A percentile compares a stretch with the other conserved stretches of the same genome.
phyloP scores from a whole-genome alignment of 129 eudicot genomes.

The Tagetes patula region DNA sequence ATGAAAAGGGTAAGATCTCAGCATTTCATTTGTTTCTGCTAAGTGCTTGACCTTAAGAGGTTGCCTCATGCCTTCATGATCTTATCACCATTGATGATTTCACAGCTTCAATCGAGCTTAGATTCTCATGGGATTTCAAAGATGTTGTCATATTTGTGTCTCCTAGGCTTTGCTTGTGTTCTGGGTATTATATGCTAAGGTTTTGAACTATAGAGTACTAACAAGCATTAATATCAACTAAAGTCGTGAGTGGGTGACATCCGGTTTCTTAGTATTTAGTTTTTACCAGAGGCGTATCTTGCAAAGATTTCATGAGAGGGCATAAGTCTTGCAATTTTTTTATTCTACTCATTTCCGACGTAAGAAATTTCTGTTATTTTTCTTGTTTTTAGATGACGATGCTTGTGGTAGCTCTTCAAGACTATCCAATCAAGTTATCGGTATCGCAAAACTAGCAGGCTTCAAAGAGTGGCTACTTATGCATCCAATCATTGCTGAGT shows the following conservation, averaged over 20 bases:
- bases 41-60: constrained; percentile 15
- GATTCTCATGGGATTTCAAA: not conserved
- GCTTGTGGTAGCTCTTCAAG: constrained; percentile 30
- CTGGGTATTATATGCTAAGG: constrained; percentile 1
- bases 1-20: constrained; percentile 39
- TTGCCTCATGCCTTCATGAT: constrained; percentile 16
- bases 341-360: not conserved
- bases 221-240: constrained; percentile 1
- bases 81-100: constrained; percentile 4
- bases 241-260: constrained; percentile 5
- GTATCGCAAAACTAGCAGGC: constrained; percentile 80
- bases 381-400: constrained; percentile 37
- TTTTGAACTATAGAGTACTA: not conserved
- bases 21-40: constrained; percentile 16
- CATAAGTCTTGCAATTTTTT: not conserved
- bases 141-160: constrained; percentile 16
- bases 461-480: constrained; percentile 86
- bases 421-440: constrained; percentile 60
- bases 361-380: constrained; percentile 14
- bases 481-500: constrained; percentile 74
- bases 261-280: not conserved
- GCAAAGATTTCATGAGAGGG: not conserved
- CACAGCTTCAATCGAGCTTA: constrained; percentile 13
- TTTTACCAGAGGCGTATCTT: not conserved
- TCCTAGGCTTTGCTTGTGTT: constrained; percentile 18